These are phyloP conservation scores for Phytophthora agathidicida DNA, from an alignment of 352 stramenopile genomes.

Conservation along the genomic window DNA sequence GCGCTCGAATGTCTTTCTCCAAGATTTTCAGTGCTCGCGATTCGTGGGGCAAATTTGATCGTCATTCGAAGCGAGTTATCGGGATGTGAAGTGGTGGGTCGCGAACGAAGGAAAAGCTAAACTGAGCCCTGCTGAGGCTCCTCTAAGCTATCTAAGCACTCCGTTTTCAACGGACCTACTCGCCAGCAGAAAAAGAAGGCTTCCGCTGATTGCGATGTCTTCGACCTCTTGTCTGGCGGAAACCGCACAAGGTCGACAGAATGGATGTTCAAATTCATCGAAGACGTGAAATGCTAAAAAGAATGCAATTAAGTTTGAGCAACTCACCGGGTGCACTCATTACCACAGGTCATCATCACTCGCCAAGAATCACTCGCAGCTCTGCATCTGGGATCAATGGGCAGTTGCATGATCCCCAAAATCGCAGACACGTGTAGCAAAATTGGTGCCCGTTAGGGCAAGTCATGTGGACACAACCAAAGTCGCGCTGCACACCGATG, in stretches of 20 bases:
- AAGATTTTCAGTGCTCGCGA: too few relatives aligned
- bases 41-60: too few relatives aligned
- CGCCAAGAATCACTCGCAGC: conserved; percentile 53
- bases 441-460: conserved; percentile 80
- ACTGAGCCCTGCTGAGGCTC: too few relatives aligned
- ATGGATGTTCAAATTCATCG: conserved; percentile 10
- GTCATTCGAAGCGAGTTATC: too few relatives aligned
- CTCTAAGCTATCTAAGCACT: too few relatives aligned
- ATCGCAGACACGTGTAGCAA: conserved; percentile 68
- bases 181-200: too few relatives aligned
- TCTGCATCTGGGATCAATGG: conserved; percentile 65
- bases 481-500: conserved; percentile 72
- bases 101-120: too few relatives aligned
- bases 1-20: neutral
- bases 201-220: too few relatives aligned
- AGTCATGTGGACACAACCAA: conserved; percentile 81
- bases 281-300: neutral
- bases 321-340: neutral
- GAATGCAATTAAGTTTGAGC: conserved; percentile 13
- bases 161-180: too few relatives aligned
- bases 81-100: too few relatives aligned
- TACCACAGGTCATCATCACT: conserved; percentile 30
- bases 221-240: too few relatives aligned
- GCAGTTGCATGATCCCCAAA: conserved; percentile 64
- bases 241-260: too few relatives aligned